Evolutionary conservation across 139 green algal species (phyloP), one percentile per base, ranked within the genome.

Genomic region (Chlamydomonas urium): DNA sequence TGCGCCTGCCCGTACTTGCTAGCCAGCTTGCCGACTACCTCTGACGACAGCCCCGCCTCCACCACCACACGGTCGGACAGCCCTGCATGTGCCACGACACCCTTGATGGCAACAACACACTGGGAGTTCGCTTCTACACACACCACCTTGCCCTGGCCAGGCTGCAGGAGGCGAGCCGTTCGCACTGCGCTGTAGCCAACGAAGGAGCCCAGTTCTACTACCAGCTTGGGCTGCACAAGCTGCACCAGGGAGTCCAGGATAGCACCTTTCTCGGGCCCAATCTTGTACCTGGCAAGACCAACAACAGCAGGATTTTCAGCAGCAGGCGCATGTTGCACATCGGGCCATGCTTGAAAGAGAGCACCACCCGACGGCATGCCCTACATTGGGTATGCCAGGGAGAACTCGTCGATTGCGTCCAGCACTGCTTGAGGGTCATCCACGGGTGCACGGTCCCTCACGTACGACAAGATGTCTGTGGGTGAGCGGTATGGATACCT

Each of bases 171-270:
- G 4, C 56, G 26, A 19, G n/a, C 26, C 3, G 8, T 5, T 21
- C 23, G 8, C 42, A 50, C 42, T 14, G 67, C 62, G 21, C 38
- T 47, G 33, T 80, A 80, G 21, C 66, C 75, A 33, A 80, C 38
- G 38, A 80, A 80, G 5, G 67, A 68, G 19, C 75, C 75, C 42
- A 80, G 62, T 50, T 80, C 75, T 31, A 80, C 38, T 10, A 66
- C 67, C 33, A 80, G 69, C 14, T 28, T 21, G 0, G 75, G 75
- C 67, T 65, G 62, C 50, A 65, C 53, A 32, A 26, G 19, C 10
- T 29, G 35, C 38, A 76, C 75, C 24, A 77, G 32, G 26, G 8
- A 2, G 6, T 80, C 75, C 38, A 80, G 59, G 8, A 80, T 72
- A 23, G 67, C 62, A 0, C 75, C 75, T 53, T 80, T 80, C 38